phyloP scores from a whole-genome alignment of 1,284 basidiomycete species.

The Pseudozyma sp. region DNA sequence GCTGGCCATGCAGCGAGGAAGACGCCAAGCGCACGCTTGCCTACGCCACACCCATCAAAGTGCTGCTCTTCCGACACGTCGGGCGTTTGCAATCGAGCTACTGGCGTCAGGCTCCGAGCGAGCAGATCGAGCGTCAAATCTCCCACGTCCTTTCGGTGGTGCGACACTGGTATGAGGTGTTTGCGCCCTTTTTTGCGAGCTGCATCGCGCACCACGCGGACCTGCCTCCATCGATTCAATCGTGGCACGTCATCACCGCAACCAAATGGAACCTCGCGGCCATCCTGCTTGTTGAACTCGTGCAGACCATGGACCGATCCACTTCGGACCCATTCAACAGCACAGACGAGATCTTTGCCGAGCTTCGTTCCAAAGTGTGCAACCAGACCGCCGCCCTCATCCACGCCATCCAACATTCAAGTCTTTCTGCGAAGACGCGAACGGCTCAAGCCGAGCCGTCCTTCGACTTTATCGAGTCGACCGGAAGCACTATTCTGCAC shows the following conservation, averaged over 20 bases:
- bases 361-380: conserved; percentile 25
- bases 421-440: not conserved
- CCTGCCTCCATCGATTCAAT: conserved; percentile 32
- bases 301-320: conserved; percentile 29
- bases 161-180: conserved; percentile 38
- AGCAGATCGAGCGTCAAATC: conserved; percentile 40
- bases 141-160: conserved; percentile 30
- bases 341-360: conserved; percentile 25
- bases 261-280: conserved; percentile 43
- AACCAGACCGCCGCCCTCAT: conserved; percentile 42
- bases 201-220: conserved; percentile 29
- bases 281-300: conserved; percentile 39
- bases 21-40: conserved; percentile 31
- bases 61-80: conserved; percentile 45
- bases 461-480: conserved; percentile 32
- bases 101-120: conserved; percentile 33
- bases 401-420: conserved; percentile 37
- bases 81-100: conserved; percentile 36
- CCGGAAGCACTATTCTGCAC: conserved; percentile 32
- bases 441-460: conserved; percentile 1
- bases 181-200: conserved; percentile 34
- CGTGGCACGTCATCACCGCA: conserved; percentile 37
- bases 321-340: conserved; percentile 23
- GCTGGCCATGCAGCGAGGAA: conserved; percentile 36
- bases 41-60: conserved; percentile 43